phyloP scores from a whole-genome alignment of 352 stramenopile genomes.

The Globisporangium splendens region DNA sequence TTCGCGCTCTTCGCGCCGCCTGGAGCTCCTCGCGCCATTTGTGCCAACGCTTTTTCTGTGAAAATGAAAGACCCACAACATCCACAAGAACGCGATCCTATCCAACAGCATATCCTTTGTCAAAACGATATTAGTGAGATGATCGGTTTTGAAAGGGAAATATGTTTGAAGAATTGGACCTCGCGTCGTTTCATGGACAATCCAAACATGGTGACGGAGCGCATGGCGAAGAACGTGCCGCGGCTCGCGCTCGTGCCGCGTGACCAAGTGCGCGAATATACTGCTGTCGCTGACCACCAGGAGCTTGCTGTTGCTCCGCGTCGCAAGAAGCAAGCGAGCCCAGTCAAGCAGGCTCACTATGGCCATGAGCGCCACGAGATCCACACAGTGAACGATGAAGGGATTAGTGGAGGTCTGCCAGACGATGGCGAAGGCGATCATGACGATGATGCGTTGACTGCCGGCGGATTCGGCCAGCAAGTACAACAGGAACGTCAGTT shows the following conservation, averaged over 20 bases:
- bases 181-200: conserved; percentile 14
- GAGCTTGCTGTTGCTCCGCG: background rate
- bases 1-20: conserved; percentile 13
- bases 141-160: background rate
- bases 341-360: background rate
- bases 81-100: conserved; percentile 1
- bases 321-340: background rate
- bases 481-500: conserved; percentile 16
- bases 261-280: conserved; percentile 15
- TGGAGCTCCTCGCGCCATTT: conserved; percentile 23
- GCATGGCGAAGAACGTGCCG: conserved; percentile 31
- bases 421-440: background rate
- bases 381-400: too few relatives aligned
- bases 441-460: background rate
- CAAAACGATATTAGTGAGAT: background rate
- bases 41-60: conserved; percentile 1
- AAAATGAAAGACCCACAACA: too few relatives aligned
- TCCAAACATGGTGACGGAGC: conserved; percentile 1
- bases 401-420: background rate
- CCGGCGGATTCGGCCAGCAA: background rate
- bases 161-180: background rate
- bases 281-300: conserved; percentile 14
- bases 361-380: background rate
- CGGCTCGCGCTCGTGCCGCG: conserved; percentile 49
- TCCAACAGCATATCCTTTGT: conserved; percentile 9